These are phyloP conservation scores for Pichia scutulata DNA, from an alignment of 805 yeast genomes.

Conservation along the genomic window DNA sequence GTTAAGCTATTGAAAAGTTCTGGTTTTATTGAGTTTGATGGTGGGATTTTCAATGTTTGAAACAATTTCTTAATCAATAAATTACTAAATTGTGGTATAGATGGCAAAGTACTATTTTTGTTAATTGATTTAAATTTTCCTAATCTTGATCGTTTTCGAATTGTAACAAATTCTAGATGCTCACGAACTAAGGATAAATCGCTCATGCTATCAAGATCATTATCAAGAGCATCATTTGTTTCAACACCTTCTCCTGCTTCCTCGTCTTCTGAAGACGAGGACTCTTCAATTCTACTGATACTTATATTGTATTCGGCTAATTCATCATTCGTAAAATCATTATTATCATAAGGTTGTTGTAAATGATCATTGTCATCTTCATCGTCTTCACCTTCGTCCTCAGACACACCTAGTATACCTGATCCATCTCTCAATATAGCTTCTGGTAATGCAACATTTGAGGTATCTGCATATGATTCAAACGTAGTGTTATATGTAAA, in stretches of 20 bases:
- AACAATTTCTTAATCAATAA: slow-evolving; percentile 2
- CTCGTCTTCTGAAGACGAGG: neutral
- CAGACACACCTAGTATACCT: slow-evolving; percentile 3
- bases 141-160: neutral
- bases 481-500: neutral
- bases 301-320: slow-evolving; percentile 1
- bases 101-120: neutral
- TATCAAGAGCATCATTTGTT: neutral
- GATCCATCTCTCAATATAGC: slow-evolving; percentile 25
- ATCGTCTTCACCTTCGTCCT: neutral
- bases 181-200: slow-evolving; percentile 14
- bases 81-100: neutral
- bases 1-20: slow-evolving; percentile 27
- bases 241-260: neutral
- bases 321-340: neutral
- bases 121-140: neutral
- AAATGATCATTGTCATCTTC: neutral
- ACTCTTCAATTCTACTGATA: neutral
- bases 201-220: slow-evolving; percentile 8
- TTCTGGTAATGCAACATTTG: slow-evolving; percentile 29
- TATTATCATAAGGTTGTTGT: neutral
- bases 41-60: neutral
- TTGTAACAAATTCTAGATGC: slow-evolving; percentile 1
- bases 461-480: slow-evolving; percentile 18
- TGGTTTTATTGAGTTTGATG: neutral